phyloP scores from a whole-genome alignment of 192 early-diverging fungal species.

The Spizellomyces punctatus region DNA sequence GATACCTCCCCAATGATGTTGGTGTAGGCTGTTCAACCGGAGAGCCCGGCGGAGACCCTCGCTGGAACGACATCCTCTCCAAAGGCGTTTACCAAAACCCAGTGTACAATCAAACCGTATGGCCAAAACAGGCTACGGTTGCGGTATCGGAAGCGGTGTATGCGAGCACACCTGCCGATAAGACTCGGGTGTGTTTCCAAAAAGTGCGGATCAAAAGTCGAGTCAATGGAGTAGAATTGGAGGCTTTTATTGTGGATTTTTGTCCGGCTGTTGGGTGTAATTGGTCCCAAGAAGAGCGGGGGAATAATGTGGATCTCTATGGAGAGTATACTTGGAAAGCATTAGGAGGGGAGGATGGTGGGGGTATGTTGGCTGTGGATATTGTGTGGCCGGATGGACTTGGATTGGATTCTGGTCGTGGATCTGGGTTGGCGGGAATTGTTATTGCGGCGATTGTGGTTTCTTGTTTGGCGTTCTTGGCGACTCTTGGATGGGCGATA shows the following conservation, averaged over 20 bases:
- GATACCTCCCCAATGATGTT: slow-evolving; percentile 36
- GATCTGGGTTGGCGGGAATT: no score
- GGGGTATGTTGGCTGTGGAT: slow-evolving; percentile 26
- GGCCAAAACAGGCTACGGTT: slow-evolving; percentile 32
- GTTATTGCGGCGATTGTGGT: no score
- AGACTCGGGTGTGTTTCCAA: slow-evolving; percentile 33
- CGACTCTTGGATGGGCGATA: no score
- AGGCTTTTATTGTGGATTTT: slow-evolving; percentile 40
- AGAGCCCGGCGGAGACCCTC: slow-evolving; percentile 37
- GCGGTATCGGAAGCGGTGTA: slow-evolving; percentile 40
- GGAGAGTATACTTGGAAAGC: slow-evolving; percentile 37
- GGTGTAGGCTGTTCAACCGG: slow-evolving; percentile 47
- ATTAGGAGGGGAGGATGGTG: slow-evolving; percentile 29
- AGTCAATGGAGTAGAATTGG: slow-evolving; percentile 1
- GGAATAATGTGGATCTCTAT: slow-evolving; percentile 44
- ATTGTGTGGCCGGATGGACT: slow-evolving; percentile 32
- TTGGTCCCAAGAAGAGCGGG: slow-evolving; percentile 30
- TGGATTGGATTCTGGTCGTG: neutral
- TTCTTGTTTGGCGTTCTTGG: no score
- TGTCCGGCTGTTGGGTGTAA: slow-evolving; percentile 36
- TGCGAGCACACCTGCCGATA: slow-evolving; percentile 7
- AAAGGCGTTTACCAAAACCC: slow-evolving; percentile 26
- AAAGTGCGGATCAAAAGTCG: slow-evolving; percentile 27
- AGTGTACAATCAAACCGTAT: slow-evolving; percentile 31
- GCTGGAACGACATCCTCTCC: slow-evolving; percentile 38